Evolutionary conservation across 768 basidiomycete species (phyloP), one percentile per base, ranked within the genome.

Genomic region (Lactifluus echinatus): DNA sequence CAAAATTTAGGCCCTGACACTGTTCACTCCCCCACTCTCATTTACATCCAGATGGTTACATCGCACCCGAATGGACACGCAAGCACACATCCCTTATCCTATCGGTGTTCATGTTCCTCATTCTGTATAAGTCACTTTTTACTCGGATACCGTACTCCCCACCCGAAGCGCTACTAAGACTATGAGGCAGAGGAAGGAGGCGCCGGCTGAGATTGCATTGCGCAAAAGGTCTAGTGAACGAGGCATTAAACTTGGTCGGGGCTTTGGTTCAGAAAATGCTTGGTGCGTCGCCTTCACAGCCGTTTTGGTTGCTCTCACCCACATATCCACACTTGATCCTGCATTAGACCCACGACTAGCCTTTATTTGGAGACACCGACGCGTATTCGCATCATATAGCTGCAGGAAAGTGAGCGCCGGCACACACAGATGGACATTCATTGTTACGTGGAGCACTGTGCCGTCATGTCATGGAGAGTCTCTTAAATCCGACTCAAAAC

Each of bases 1-100:
- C 33, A 97, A 94, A 69, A 71, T 86, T 33, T 60, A 65, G 78
- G 2, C 50, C 50, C n/a, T n/a, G n/a, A n/a, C n/a, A n/a, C n/a
- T 4, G 74, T 83, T 1, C 93, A 92, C 71, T 98, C 95, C 0
- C 93, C 93, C 0, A 76, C 0, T 96, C 93, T 0, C 95, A 95
- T 0, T 74, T 96, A 8, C 81, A 92, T 69, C 96, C 96, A 0
- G 96, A 99, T 67, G 96, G 96, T 0, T 73, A 98, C 53, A 92
- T 99, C 52, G 93, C 96, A 2, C 96, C 96, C 1, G 91, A 98
- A 68, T 99, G 96, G 96, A 83, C 98, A 31, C 80, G 93, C 43
- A 99, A 98, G 71, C 96, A 99, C 66, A 89, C 89, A 0, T 82
- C 89, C 1, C 83, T 96, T 31, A 72, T 97, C 0, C 96, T 95